Evolutionary conservation across 1,139 yeast species (phyloP).

Genomic region (Candida tropicalis): DNA sequence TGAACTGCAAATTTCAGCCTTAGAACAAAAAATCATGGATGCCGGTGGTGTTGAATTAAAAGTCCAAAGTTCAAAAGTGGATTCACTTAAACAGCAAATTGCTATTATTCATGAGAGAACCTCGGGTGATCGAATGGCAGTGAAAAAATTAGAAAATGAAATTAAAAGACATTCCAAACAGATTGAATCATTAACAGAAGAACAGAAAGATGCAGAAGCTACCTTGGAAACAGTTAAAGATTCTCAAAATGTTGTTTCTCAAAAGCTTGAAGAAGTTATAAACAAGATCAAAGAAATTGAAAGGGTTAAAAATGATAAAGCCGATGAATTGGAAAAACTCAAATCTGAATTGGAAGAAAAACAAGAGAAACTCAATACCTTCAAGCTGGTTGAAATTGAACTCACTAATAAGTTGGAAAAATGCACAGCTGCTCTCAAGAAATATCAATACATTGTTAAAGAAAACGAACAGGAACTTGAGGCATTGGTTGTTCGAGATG

Average conservation of each 20-base stretch:
- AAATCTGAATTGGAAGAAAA: slow-evolving; percentile 53
- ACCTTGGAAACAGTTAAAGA: slow-evolving; percentile 32
- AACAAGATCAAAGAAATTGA: slow-evolving; percentile 27
- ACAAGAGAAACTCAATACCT: slow-evolving; percentile 56
- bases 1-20: slow-evolving; percentile 56
- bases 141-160: slow-evolving; percentile 70
- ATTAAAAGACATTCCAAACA: slow-evolving; percentile 54
- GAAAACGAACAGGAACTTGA: slow-evolving; percentile 41
- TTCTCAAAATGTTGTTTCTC: slow-evolving; percentile 36
- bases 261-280: slow-evolving; percentile 37
- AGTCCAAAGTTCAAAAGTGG: slow-evolving; percentile 80
- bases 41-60: slow-evolving; percentile 90
- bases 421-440: slow-evolving; percentile 44
- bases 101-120: slow-evolving; percentile 62
- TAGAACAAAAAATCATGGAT: slow-evolving; percentile 82
- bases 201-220: slow-evolving; percentile 29
- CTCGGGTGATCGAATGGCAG: slow-evolving; percentile 61
- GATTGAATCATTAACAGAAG: slow-evolving; percentile 46
- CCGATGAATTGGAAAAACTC: slow-evolving; percentile 37
- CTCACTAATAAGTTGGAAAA: slow-evolving; percentile 67
- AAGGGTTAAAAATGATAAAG: slow-evolving; percentile 33
- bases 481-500: slow-evolving; percentile 53
- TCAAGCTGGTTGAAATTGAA: slow-evolving; percentile 72
- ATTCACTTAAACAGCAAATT: slow-evolving; percentile 68
- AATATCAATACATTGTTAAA: slow-evolving; percentile 41